phyloP scores from a whole-genome alignment of 805 yeast genomes.

The Kuraishia ogatae region DNA sequence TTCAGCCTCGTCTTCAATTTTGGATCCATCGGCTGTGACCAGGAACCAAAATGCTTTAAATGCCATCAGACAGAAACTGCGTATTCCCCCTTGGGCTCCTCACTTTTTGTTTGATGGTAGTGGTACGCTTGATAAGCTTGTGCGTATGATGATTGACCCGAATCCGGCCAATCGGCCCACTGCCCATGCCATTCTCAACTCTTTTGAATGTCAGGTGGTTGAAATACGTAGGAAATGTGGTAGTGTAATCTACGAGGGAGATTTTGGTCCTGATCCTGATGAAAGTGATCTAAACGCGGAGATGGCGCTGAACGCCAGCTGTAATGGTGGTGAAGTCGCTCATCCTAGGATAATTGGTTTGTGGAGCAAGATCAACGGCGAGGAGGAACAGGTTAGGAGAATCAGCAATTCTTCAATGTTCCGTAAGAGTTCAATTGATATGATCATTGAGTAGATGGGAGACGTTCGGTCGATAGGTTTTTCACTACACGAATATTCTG shows the following conservation, averaged over 20 bases:
- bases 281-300: conserved; percentile 9
- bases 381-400: background rate
- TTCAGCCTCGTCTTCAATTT: background rate
- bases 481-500: background rate
- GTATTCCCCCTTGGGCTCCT: conserved; percentile 83
- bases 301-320: background rate
- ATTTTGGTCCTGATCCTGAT: conserved; percentile 75
- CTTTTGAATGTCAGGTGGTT: conserved; percentile 68
- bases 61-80: conserved; percentile 7
- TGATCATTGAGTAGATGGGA: background rate
- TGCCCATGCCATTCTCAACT: conserved; percentile 58
- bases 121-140: conserved; percentile 67
- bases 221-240: conserved; percentile 82
- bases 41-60: conserved; percentile 6
- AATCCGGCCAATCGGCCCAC: conserved; percentile 75
- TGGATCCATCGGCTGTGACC: conserved; percentile 3
- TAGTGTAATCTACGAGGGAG: conserved; percentile 93
- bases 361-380: background rate
- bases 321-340: background rate
- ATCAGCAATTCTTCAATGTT: background rate
- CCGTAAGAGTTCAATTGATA: conserved; percentile 1
- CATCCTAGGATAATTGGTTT: background rate
- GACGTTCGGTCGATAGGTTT: background rate
- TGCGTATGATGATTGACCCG: conserved; percentile 85
- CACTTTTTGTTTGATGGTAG: conserved; percentile 67